These are phyloP conservation scores for Cladorrhinum samala DNA, from an alignment of 495 filamentous ascomycete genomes.

Conservation along the genomic window DNA sequence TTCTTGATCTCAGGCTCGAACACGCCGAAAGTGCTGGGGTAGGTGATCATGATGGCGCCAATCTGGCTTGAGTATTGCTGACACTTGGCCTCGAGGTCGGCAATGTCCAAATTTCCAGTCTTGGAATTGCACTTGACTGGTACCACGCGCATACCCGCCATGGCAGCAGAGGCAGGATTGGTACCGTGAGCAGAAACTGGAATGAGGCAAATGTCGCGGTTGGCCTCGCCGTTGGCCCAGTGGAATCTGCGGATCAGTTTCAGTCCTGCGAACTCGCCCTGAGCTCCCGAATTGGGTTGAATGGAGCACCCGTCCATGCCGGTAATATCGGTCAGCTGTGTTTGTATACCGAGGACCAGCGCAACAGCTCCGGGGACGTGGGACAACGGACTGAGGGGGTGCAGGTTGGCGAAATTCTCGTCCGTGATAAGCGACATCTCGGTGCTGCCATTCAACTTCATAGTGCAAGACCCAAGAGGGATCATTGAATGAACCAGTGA, in stretches of 20 bases:
- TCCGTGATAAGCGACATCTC: constrained; percentile 82
- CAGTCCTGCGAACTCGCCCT: constrained; percentile 95
- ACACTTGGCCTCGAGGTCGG: constrained; percentile 80
- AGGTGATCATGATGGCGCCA: constrained; percentile 97
- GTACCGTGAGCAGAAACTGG: constrained; percentile 96
- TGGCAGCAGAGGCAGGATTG: constrained; percentile 92
- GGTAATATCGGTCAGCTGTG: constrained; percentile 78
- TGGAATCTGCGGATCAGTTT: constrained; percentile 85
- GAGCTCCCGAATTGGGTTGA: constrained; percentile 95
- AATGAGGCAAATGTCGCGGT: constrained; percentile 92
- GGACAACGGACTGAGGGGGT: constrained; percentile 67
- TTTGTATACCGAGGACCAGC: constrained; percentile 64
- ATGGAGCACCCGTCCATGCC: constrained; percentile 86
- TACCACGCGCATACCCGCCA: constrained; percentile 96
- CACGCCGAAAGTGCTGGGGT: constrained; percentile 94
- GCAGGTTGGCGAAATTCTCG: constrained; percentile 78
- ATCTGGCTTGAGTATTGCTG: constrained; percentile 80
- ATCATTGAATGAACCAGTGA: constrained; percentile 98
- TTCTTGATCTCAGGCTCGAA: constrained; percentile 90
- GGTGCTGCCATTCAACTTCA: constrained; percentile 96
- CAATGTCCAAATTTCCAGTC: constrained; percentile 86
- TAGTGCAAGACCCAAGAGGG: constrained; percentile 96
- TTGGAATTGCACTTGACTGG: constrained; percentile 85
- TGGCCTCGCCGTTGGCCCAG: constrained; percentile 53
- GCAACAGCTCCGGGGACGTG: constrained; percentile 57